Base-by-base conservation (phyloP, 2,329 filamentous ascomycete genomes). In the Penicillium sp. region DNA sequence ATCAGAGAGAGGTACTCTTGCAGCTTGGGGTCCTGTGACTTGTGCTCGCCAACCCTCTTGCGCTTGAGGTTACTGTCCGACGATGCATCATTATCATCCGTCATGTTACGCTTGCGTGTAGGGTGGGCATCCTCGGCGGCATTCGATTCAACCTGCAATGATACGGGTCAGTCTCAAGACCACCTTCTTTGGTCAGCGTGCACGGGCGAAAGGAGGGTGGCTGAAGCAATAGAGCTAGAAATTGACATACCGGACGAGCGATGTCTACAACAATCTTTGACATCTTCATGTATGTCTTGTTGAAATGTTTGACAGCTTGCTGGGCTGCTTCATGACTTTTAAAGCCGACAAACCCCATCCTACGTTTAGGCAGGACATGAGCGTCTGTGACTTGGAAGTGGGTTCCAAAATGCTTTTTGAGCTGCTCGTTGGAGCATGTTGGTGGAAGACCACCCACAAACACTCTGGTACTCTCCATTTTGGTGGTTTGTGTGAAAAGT, bases 291-390 rank as follows among this genome's bases (percentile, higher is more conserved):
- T 90, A 99, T 56, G 91, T 86, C 68, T 83, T 89, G 77, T 99
- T 91, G 78, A 96, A 96, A 76, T 95, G 95, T 71, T 88, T 91
- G 68, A 95, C 87, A 37, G 93, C 92, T 65, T 84, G 82, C 49
- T 81, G 77, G 49, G 93, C 93, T 67, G 89, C 86, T 54, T 92
- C 83, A 12, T 87, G 76, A 43, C 82, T 88, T 73, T 88, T 91
- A 78, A 92, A 97, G 55, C 93, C 93, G 52, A 99, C 83, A 78
- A 95, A 99, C 61, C 91, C 93, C 71, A 99, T 96, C 60, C 91
- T 83, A 63, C 93, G 83, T 64, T 90, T 84, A 5, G 89, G 82
- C 66, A 97, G 88, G 67, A 96, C 81, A 79, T 95, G 95, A 63
- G 90, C 82, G 74, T 99, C 93, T 45, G 92, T 97, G 66, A 96